phyloP scores from a whole-genome alignment of 495 filamentous ascomycete species.

The Neohortaea acidophila region DNA sequence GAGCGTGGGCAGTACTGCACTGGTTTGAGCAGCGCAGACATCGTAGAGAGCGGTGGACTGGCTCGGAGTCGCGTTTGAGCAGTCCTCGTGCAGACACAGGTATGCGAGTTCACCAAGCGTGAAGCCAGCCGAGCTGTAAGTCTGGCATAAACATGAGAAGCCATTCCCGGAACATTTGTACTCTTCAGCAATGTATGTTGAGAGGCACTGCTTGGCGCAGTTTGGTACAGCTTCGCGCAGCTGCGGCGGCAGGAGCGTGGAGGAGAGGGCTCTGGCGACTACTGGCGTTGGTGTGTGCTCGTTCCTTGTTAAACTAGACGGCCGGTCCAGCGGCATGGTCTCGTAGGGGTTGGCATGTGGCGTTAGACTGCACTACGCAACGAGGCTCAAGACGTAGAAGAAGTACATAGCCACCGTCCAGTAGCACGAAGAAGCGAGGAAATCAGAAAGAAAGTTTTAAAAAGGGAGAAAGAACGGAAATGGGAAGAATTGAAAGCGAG shows the following conservation, averaged over 20 bases:
- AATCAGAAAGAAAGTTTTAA: background rate
- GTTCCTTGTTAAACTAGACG: no score
- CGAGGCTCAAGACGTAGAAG: background rate
- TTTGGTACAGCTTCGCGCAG: conserved; percentile 5
- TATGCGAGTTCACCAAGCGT: conserved; percentile 17
- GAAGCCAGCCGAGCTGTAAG: conserved; percentile 15
- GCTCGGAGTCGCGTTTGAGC: background rate
- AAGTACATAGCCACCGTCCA: conserved; percentile 1
- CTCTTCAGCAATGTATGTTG: conserved; percentile 7
- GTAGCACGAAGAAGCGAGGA: conserved; percentile 1
- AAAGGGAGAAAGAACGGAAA: background rate
- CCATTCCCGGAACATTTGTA: conserved; percentile 1
- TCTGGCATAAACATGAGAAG: conserved; percentile 13
- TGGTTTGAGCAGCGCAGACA: conserved; percentile 8
- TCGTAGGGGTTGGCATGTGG: background rate
- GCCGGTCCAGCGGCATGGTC: conserved; percentile 4
- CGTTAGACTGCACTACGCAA: background rate
- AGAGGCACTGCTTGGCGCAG: conserved; percentile 11
- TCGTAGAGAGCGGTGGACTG: conserved; percentile 7
- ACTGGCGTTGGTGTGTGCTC: no score
- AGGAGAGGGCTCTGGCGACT: background rate
- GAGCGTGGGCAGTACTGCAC: conserved; percentile 14
- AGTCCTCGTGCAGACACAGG: conserved; percentile 14
- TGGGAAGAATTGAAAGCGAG: no score
- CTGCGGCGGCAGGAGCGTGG: conserved; percentile 2